These are phyloP conservation scores for Fraxinus dipetala DNA, from an alignment of 305 asterid species.

Conservation along the genomic window DNA sequence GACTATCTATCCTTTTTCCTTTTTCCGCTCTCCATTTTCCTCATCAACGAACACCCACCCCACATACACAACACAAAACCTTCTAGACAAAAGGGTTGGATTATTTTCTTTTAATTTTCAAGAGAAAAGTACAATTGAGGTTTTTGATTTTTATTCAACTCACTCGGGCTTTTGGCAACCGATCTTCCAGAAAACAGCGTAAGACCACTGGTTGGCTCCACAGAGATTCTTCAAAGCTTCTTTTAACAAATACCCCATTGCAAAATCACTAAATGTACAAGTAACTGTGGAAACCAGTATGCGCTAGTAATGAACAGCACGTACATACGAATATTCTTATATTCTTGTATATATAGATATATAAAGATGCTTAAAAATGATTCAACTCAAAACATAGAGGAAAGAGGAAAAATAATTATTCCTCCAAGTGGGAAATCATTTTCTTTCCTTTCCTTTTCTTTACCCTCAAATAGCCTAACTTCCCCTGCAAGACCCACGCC, in stretches of 20 bases:
- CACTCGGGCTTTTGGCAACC: conserved; percentile 66
- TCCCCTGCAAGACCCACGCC: conserved; percentile 97
- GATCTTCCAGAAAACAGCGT: conserved; percentile 72
- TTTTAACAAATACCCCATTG: conserved; percentile 68
- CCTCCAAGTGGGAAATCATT: neutral
- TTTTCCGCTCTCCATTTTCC: neutral
- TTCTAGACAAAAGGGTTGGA: neutral
- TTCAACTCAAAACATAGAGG: conserved; percentile 8
- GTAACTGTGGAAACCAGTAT: conserved; percentile 17
- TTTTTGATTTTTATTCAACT: conserved; percentile 23
- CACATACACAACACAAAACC: neutral
- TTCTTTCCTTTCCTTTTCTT: conserved; percentile 9
- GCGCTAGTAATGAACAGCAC: conserved; percentile 12
- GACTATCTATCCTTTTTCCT: neutral
- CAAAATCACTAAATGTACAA: neutral
- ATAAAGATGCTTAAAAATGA: neutral
- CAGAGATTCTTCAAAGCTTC: conserved; percentile 72
- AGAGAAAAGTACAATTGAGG: neutral
- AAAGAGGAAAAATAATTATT: conserved; percentile 7
- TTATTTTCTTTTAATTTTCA: neutral
- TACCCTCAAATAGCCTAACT: conserved; percentile 42
- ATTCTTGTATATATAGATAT: neutral
- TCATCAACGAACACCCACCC: neutral
- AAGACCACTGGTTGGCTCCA: conserved; percentile 71
- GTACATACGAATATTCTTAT: conserved; percentile 15